Percentiles rank a stretch among this genome's conserved stretches.
Conservation (phyloP, 495 filamentous ascomycete species). For the Penicillium bialowiezense region DNA sequence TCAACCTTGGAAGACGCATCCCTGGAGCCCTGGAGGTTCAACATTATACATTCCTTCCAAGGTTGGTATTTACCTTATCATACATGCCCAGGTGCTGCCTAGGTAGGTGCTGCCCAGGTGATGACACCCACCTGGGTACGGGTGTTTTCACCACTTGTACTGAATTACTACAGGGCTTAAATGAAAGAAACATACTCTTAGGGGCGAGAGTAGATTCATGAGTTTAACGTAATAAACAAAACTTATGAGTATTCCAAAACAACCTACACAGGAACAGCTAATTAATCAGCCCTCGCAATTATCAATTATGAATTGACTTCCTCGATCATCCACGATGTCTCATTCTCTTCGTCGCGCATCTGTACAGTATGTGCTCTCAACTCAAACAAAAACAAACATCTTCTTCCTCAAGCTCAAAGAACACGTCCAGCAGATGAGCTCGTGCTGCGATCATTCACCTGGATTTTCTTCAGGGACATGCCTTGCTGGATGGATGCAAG, state of each 20-base stretch:
- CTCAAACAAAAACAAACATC: neutral
- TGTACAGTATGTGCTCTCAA: constrained; percentile 22
- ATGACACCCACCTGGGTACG: no score
- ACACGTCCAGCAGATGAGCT: constrained; percentile 71
- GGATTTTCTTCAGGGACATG: constrained; percentile 71
- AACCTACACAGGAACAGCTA: constrained; percentile 11
- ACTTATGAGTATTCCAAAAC: constrained; percentile 10
- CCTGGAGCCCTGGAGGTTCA: no score
- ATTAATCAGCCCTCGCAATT: constrained; percentile 1
- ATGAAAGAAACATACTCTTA: no score
- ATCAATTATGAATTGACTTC: constrained; percentile 1
- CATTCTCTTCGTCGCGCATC: constrained; percentile 6
- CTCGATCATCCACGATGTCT: neutral
- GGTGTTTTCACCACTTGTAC: no score
- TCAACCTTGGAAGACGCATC: neutral
- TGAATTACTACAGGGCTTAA: no score
- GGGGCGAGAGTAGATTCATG: neutral
- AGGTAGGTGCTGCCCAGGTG: no score
- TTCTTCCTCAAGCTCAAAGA: constrained; percentile 28
- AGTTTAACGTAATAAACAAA: constrained; percentile 1
- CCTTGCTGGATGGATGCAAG: constrained; percentile 79
- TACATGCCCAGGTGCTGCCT: no score
- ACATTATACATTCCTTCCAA: no score
- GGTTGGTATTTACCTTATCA: neutral
- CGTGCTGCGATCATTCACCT: constrained; percentile 80